Percentiles rank a stretch among this genome's conserved stretches.
These are phyloP conservation scores for Dactylonectria estremocensis DNA, from an alignment of 2,329 filamentous ascomycete genomes.

Conservation along the genomic window DNA sequence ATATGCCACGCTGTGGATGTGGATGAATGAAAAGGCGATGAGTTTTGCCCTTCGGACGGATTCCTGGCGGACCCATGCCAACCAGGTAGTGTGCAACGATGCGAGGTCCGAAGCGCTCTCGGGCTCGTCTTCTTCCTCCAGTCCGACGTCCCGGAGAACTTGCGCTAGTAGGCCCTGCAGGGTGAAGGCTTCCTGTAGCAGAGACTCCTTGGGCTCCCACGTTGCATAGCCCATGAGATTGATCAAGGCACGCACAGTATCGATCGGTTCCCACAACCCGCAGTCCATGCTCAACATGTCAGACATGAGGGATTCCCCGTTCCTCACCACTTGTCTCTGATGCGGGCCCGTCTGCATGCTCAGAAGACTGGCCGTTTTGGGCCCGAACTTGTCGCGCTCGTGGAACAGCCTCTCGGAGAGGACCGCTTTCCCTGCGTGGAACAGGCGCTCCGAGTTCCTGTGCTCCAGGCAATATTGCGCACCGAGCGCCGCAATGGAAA, in stretches of 20 bases:
- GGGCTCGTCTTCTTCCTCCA: constrained; percentile 38
- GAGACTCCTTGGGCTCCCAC: constrained; percentile 53
- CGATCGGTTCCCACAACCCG: constrained; percentile 50
- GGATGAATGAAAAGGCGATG: constrained; percentile 57
- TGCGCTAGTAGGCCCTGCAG: constrained; percentile 54
- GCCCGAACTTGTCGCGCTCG: constrained; percentile 40
- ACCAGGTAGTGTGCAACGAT: constrained; percentile 41
- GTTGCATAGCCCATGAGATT: constrained; percentile 57
- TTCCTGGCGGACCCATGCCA: constrained; percentile 52
- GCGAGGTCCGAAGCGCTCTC: not conserved
- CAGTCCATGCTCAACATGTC: not conserved
- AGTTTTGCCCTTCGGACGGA: constrained; percentile 54
- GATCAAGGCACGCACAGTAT: constrained; percentile 53
- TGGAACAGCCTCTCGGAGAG: constrained; percentile 50
- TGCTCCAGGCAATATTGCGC: constrained; percentile 59
- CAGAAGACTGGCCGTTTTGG: constrained; percentile 46
- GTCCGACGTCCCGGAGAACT: constrained; percentile 53
- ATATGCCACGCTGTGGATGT: constrained; percentile 58
- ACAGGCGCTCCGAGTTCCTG: constrained; percentile 52
- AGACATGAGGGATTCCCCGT: not conserved
- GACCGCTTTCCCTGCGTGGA: constrained; percentile 52
- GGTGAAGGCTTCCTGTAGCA: constrained; percentile 54
- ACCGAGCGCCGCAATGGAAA: constrained; percentile 53
- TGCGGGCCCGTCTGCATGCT: constrained; percentile 8
- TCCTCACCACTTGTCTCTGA: not conserved